A percentile compares a stretch with the other conserved stretches of the same genome.
phyloP scores from a whole-genome alignment of 768 basidiomycete genomes.

The Tremella fuciformis region DNA sequence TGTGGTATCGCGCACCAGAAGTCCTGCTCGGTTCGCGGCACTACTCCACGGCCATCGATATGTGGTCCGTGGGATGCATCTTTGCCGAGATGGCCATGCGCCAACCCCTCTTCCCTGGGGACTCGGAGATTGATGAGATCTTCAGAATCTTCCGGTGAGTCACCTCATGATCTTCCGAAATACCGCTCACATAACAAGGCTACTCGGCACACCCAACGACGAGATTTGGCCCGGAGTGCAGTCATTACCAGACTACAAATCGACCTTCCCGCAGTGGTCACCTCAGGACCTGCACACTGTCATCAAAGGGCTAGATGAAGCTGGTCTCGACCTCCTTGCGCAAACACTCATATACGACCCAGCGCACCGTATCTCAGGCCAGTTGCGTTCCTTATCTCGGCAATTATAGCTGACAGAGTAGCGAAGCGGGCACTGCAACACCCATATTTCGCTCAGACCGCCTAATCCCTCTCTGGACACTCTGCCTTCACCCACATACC shows the following conservation, averaged over 20 bases:
- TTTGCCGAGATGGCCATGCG: conserved; percentile 98
- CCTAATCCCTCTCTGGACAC: no score
- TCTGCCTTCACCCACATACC: no score
- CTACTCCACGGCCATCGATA: conserved; percentile 96
- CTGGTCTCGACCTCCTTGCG: conserved; percentile 76
- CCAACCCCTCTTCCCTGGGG: conserved; percentile 90
- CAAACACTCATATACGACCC: conserved; percentile 80
- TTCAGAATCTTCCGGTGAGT: conserved; percentile 96
- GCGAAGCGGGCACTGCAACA: conserved; percentile 63
- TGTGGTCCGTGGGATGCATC: conserved; percentile 99
- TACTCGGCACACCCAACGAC: conserved; percentile 91
- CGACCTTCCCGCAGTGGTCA: conserved; percentile 94
- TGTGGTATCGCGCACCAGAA: conserved; percentile 99
- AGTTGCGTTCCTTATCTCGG: conserved; percentile 29
- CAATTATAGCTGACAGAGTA: conserved; percentile 24
- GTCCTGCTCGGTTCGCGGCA: conserved; percentile 92
- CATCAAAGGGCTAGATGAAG: conserved; percentile 71
- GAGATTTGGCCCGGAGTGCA: conserved; percentile 87
- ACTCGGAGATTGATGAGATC: conserved; percentile 99
- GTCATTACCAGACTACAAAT: conserved; percentile 86
- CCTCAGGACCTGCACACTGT: conserved; percentile 65
- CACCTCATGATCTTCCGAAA: not conserved
- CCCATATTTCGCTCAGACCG: conserved; percentile 53
- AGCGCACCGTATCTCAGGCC: conserved; percentile 86
- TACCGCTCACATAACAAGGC: conserved; percentile 56